Evolutionary conservation across 192 early-diverging fungal species (phyloP), one percentile per base, ranked within the genome.

Genomic region (Entomortierella lignicola): DNA sequence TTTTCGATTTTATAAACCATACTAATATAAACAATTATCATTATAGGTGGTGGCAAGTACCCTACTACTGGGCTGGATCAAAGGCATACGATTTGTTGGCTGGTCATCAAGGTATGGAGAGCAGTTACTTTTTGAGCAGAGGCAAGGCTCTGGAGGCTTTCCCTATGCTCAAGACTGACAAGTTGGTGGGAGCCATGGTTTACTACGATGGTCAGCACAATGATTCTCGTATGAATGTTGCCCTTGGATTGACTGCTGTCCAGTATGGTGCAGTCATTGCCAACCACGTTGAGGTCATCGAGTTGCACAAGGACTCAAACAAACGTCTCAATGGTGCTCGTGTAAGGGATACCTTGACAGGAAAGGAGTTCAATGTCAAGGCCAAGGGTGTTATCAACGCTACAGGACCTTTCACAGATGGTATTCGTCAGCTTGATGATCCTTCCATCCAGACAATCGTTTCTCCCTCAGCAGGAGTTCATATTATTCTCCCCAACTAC

Each of bases 201-300:
- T 99, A 97, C 77, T 99, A 96, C 84, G 97, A 99, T 81, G 97
- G 93, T 50, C 96, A 97, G 62, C 97, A 99, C 81, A 99, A 99
- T 84, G 97, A 99, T 59, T 94, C 96, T 3, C 89, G 97, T 51
- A 97, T 99, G 97, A 97, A 97, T 80, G 94, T 97, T 2, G 93
- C 95, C 2, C 83, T 99, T 31, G 95, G 94, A 4, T 85, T 97
- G 60, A 97, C 97, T 0, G 96, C 97, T 13, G 91, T 92, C 3
- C 88, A 89, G 7, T 91, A 97, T 63, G 97, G 97, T 60, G 97
- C 97, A 11, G 91, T 90, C 31, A 90, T 97, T 50, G 93, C 94
- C 55, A 99, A 99, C 85, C 96, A 99, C 67, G 90, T 91, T 57
- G 97, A 99, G 73, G 96, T 97, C 26, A 85, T 89, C 8, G 82